These are phyloP conservation scores for Aspergillus felis DNA, from an alignment of 2,329 filamentous ascomycete genomes.

Conservation along the genomic window DNA sequence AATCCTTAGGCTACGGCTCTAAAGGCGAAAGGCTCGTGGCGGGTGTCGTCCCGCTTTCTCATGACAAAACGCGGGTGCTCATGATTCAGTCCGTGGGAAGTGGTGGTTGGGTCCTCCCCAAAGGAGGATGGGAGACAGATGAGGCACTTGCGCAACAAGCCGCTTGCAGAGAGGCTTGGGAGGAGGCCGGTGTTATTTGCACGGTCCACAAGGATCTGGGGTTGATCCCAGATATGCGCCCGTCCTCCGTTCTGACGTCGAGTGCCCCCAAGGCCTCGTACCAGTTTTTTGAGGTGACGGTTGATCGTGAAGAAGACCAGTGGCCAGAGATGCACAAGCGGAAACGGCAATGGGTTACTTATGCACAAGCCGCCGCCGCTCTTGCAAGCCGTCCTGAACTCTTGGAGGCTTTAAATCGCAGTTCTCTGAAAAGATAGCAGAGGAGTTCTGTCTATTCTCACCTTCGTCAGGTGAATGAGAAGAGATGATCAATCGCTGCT, in stretches of 20 bases:
- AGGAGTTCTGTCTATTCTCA: conserved; percentile 7
- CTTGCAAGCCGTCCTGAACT: conserved; percentile 79
- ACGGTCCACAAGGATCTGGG: conserved; percentile 82
- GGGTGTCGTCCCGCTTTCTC: conserved; percentile 83
- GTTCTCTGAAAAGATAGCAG: conserved; percentile 58
- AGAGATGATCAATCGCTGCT: not conserved
- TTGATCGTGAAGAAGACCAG: conserved; percentile 75
- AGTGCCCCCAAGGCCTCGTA: conserved; percentile 62
- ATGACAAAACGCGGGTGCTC: conserved; percentile 82
- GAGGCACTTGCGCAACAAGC: conserved; percentile 84
- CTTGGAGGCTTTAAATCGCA: conserved; percentile 78
- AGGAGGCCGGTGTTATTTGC: conserved; percentile 90
- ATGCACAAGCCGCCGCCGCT: conserved; percentile 72
- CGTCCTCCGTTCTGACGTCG: conserved; percentile 48
- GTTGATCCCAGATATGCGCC: conserved; percentile 76
- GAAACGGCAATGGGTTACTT: conserved; percentile 84
- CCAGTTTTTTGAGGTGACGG: conserved; percentile 72
- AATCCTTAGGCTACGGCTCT: conserved; percentile 71
- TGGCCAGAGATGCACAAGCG: conserved; percentile 97
- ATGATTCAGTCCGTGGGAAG: conserved; percentile 89
- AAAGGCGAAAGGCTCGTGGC: conserved; percentile 93
- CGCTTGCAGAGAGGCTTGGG: conserved; percentile 87
- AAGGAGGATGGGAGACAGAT: conserved; percentile 96
- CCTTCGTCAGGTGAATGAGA: not conserved
- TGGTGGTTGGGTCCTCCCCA: conserved; percentile 93